Conservation (phyloP, 768 basidiomycete genomes). For the Plicaturopsis crispa region DNA sequence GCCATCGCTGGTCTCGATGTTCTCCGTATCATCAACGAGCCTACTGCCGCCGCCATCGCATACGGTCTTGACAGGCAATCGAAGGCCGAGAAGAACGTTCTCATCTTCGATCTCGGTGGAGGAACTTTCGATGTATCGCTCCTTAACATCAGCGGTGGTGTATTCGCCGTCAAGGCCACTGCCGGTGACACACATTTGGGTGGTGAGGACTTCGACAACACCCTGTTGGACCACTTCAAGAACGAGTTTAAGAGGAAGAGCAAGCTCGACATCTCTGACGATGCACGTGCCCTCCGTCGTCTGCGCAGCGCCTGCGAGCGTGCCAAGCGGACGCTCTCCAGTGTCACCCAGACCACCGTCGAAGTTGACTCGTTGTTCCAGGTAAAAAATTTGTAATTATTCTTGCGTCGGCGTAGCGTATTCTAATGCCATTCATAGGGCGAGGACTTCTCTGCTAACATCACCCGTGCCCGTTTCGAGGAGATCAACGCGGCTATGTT, state of each 20-base stretch:
- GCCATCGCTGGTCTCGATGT: conserved; percentile 97
- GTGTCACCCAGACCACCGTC: conserved; percentile 96
- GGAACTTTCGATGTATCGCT: conserved; percentile 99
- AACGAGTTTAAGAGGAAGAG: conserved; percentile 98
- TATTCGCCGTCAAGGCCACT: conserved; percentile 98
- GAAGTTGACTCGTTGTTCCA: conserved; percentile 99
- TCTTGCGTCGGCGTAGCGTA: conserved; percentile 1
- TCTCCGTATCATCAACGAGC: conserved; percentile 99
- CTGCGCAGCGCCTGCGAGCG: conserved; percentile 97
- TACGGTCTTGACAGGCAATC: conserved; percentile 97
- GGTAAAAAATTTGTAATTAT: conserved; percentile 32
- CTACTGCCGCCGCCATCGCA: conserved; percentile 98
- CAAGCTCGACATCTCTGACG: conserved; percentile 94
- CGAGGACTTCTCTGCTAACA: conserved; percentile 96
- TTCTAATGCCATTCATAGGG: conserved; percentile 42
- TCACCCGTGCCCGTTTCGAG: conserved; percentile 99
- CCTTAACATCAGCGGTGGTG: conserved; percentile 94
- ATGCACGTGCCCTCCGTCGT: conserved; percentile 94
- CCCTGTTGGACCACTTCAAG: conserved; percentile 97
- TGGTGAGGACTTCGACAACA: conserved; percentile 99
- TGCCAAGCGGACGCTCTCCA: conserved; percentile 98
- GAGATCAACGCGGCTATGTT: conserved; percentile 95
- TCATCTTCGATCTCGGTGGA: conserved; percentile 99
- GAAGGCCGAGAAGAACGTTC: conserved; percentile 93
- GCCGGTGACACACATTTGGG: conserved; percentile 99